Evolutionary conservation across 169 alveolate species (phyloP), one percentile per base, ranked within the genome.

Genomic region (Cryptosporidium andersoni): DNA sequence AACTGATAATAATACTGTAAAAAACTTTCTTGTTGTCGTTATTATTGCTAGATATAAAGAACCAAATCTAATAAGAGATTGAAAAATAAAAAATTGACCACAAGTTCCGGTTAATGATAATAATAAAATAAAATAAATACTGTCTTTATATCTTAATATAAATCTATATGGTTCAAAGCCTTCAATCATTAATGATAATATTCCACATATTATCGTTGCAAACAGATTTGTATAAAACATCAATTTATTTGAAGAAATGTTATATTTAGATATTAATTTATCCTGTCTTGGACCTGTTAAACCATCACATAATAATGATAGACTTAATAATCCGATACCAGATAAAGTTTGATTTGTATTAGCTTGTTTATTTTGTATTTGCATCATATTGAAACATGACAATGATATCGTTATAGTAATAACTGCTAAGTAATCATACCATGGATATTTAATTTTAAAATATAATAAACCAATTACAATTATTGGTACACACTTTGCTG

Each of bases 221-320:
- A 93, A 92, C 37, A 89, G 60, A 85, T 94, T 95, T 37, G 94
- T 92, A 42, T 89, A 81, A 82, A 94, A 93, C 95, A 95, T 94
- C 63, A 94, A 81, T 65, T 88, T 53, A 53, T 88, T 68, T n/a
- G 97, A 92, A 51, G 92, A 67, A 25, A 95, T 89, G 51, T 93
- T 92, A 53, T 90, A 90, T 74, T 89, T 88, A 16, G 93, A 81
- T 34, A 92, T 85, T 68, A 94, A 88, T 66, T 92, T 89, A 67
- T 95, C 97, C 92, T 95, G 97, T 42, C 95, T 85, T 8, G 97
- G 97, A 14, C 97, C 97, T 4, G 97, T 94, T 48, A 93, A 66
- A 4, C 96, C 96, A 65, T 95, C 97, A 53, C 96, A 93, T n/a
- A 94, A 47, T 47, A 95, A 88, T 5, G 97, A 93, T 11, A 91